phyloP scores from a whole-genome alignment of 108 stramenopile genomes.

The Thalassiosira profunda region DNA sequence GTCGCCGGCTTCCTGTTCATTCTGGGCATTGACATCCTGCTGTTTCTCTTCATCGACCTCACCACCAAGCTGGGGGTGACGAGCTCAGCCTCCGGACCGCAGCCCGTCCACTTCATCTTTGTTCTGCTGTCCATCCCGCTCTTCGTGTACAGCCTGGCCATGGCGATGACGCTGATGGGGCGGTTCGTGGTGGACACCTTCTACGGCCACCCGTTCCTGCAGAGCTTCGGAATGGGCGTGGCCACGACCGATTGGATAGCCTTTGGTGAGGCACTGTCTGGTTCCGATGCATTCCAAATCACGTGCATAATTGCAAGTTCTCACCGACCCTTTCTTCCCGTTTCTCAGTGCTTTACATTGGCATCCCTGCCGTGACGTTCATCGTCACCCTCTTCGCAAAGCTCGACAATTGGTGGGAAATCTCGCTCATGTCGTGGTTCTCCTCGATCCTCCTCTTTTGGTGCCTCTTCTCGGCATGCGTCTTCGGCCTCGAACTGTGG shows the following conservation, averaged over 20 bases:
- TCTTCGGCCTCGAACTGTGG: constrained; percentile 27
- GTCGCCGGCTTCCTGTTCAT: constrained; percentile 47
- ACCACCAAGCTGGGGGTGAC: constrained; percentile 16
- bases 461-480: constrained; percentile 31
- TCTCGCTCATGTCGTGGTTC: constrained; percentile 40
- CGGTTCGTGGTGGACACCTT: constrained; percentile 40
- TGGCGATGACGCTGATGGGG: constrained; percentile 37
- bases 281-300: too few relatives aligned
- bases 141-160: constrained; percentile 29
- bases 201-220: constrained; percentile 38
- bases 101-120: constrained; percentile 2
- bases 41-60: constrained; percentile 49
- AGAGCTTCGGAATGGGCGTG: constrained; percentile 32
- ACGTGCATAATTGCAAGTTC: too few relatives aligned
- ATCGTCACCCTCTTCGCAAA: constrained; percentile 23
- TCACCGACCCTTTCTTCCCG: too few relatives aligned
- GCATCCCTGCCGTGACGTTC: constrained; percentile 28
- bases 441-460: constrained; percentile 35
- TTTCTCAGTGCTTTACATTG: constrained; percentile 40
- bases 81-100: background rate
- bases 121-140: constrained; percentile 29
- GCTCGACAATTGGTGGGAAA: constrained; percentile 33
- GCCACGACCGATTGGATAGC: constrained; percentile 50
- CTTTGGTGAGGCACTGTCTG: too few relatives aligned
- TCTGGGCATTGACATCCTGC: constrained; percentile 25